Percentiles rank a stretch among this genome's conserved stretches.
phyloP scores from a whole-genome alignment of 805 yeast species.

The Candida loeiensis region DNA sequence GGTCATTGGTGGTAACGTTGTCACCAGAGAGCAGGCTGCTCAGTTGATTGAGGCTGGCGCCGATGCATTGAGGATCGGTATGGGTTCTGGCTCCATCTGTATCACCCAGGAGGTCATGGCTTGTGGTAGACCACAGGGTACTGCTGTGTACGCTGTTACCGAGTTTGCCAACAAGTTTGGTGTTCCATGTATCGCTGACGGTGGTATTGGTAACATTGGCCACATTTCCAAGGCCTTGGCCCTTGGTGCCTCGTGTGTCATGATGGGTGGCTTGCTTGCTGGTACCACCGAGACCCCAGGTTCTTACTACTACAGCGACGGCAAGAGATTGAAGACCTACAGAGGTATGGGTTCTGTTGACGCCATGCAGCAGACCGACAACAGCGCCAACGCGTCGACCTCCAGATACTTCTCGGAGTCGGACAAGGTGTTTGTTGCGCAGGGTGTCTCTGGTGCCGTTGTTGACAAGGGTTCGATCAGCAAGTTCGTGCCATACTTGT shows the following conservation, averaged over 20 bases:
- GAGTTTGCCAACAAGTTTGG: conserved; percentile 95
- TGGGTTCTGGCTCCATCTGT: conserved; percentile 99
- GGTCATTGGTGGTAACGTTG: conserved; percentile 97
- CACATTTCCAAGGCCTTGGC: conserved; percentile 97
- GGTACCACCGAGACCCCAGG: conserved; percentile 99
- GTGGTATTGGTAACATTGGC: conserved; percentile 98
- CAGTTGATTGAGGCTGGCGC: conserved; percentile 89
- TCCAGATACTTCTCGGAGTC: conserved; percentile 97
- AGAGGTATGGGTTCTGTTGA: conserved; percentile 99
- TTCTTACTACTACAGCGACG: conserved; percentile 95
- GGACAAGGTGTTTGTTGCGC: conserved; percentile 95
- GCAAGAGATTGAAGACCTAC: conserved; percentile 94
- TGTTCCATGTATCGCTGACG: conserved; percentile 98
- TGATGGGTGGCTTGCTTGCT: conserved; percentile 99
- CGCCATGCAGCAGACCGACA: conserved; percentile 92
- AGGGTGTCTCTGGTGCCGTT: conserved; percentile 97
- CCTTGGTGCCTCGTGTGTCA: conserved; percentile 92
- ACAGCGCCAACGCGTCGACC: conserved; percentile 93
- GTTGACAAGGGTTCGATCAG: conserved; percentile 94
- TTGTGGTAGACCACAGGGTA: conserved; percentile 99
- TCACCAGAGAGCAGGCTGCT: conserved; percentile 98
- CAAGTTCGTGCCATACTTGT: conserved; percentile 91
- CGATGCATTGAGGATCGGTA: conserved; percentile 97
- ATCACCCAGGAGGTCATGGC: conserved; percentile 99
- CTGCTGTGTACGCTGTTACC: conserved; percentile 92